Evolutionary conservation across 2,329 filamentous ascomycete genomes (phyloP), one percentile per base, ranked within the genome.

Genomic region (Didymosphaeria variabile): DNA sequence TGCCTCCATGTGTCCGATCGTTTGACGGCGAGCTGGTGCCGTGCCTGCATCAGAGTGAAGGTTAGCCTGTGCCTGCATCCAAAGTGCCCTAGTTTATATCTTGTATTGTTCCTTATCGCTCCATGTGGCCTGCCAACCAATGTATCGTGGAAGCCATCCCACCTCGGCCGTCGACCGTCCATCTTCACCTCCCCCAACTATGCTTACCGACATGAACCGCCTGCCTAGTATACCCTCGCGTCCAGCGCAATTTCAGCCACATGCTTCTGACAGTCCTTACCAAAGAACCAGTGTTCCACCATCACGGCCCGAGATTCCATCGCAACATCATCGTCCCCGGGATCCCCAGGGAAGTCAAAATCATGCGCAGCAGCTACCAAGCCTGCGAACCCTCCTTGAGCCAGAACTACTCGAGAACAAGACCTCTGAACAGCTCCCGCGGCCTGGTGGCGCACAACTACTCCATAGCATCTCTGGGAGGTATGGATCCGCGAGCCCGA

Each of bases 141-240:
- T 73, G 64, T 67, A 72, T 72, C 70, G 70, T 73, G 69, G 67
- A 73, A 71, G 56, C 63, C 66, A 68, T 72, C 70, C 70, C 63
- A 69, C 70, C 64, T 67, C 68, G 64, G 67, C 57, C 67, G 61
- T 63, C 64, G 66, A 71, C 66, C 69, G 51, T 66, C 70, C 60
- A 70, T 57, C 63, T 57, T 64, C 65, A 61, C 66, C 62, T 62
- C 60, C 64, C 50, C 52, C 67, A 71, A 68, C 67, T 63, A 77
- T 76, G 72, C 70, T 77, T 72, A 91, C 91, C 54, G 84, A 90
- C 44, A 93, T 97, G 68, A 92, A 96, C 72, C 93, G 92, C 23
- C 91, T 96, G 76, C 85, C 85, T 1, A 93, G 96, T 58, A 97
- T 97, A 74, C 92, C 93, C 1, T 91, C 92, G 71, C 97, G 93